Evolutionary conservation across 2,329 filamentous ascomycete genomes (phyloP).

Genomic region (Colletotrichum gloeosporioides): DNA sequence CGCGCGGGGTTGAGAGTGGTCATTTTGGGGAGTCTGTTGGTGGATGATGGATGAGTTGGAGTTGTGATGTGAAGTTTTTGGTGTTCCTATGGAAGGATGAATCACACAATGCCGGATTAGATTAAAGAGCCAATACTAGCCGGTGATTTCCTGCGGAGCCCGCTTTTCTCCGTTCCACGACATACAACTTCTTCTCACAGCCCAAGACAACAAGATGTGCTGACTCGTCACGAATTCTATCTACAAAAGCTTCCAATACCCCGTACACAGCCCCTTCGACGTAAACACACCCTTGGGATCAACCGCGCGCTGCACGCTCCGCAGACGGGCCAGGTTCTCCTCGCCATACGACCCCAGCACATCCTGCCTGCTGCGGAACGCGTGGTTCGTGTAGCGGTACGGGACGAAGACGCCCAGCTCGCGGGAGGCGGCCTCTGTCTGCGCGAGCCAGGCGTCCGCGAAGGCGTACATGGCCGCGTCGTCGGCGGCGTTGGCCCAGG

Average conservation of each 20-base stretch:
- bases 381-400: not conserved
- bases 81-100: not conserved
- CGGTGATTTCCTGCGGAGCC: not conserved
- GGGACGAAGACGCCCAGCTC: not conserved
- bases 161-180: not conserved
- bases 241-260: not conserved
- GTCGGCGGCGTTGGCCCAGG: not conserved
- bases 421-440: not conserved
- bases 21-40: not conserved
- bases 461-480: not conserved
- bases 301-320: not conserved
- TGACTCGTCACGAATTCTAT: not conserved
- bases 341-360: not conserved
- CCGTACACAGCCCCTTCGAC: not conserved
- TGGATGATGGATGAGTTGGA: not conserved
- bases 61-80: not conserved
- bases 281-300: not conserved
- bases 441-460: not conserved
- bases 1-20: constrained; percentile 14
- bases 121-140: not conserved
- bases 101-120: not conserved
- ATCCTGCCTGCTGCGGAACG: not conserved
- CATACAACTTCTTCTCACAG: not conserved
- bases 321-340: not conserved
- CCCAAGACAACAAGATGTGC: not conserved